A percentile compares a stretch with the other conserved stretches of the same genome.
Evolutionary conservation across 2,329 filamentous ascomycete species (phyloP).

Genomic region (Curvularia sp.): DNA sequence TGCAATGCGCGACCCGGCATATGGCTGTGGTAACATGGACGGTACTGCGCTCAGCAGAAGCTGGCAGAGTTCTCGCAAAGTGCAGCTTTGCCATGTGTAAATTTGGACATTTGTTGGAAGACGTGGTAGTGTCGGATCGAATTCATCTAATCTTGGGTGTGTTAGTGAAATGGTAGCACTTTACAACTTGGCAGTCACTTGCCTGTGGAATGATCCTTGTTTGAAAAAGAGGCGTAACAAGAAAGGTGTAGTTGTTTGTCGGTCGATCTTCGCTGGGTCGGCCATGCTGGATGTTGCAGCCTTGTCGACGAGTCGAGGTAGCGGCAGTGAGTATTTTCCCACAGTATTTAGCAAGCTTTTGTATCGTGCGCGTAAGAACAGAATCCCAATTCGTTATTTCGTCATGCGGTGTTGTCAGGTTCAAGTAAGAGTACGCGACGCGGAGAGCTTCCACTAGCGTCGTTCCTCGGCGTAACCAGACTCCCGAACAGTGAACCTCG

Average conservation of each 20-base stretch:
- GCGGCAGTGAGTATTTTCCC: neutral
- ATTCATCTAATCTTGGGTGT: conserved; percentile 69
- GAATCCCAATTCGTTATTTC: neutral
- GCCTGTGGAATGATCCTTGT: conserved; percentile 75
- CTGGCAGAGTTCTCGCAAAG: conserved; percentile 79
- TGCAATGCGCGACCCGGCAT: conserved; percentile 81
- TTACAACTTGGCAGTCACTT: conserved; percentile 11
- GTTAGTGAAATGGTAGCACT: conserved; percentile 4
- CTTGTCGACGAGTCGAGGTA: neutral
- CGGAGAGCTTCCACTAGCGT: conserved; percentile 33
- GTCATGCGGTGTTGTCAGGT: neutral
- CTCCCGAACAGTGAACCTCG: conserved; percentile 14
- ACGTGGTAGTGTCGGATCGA: conserved; percentile 60
- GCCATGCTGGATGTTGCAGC: conserved; percentile 40
- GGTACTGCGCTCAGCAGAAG: conserved; percentile 75
- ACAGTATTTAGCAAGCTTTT: neutral
- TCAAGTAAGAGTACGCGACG: conserved; percentile 22
- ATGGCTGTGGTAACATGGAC: conserved; percentile 72
- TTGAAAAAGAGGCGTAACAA: conserved; percentile 86
- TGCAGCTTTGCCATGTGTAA: conserved; percentile 86
- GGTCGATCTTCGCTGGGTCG: conserved; percentile 61
- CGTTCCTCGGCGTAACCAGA: conserved; percentile 19
- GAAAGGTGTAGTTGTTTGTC: conserved; percentile 78
- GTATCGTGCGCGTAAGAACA: neutral
- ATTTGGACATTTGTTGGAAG: conserved; percentile 75